Base-by-base conservation (phyloP, 1,139 yeast species). In the Eremothecium sinecaudum region DNA sequence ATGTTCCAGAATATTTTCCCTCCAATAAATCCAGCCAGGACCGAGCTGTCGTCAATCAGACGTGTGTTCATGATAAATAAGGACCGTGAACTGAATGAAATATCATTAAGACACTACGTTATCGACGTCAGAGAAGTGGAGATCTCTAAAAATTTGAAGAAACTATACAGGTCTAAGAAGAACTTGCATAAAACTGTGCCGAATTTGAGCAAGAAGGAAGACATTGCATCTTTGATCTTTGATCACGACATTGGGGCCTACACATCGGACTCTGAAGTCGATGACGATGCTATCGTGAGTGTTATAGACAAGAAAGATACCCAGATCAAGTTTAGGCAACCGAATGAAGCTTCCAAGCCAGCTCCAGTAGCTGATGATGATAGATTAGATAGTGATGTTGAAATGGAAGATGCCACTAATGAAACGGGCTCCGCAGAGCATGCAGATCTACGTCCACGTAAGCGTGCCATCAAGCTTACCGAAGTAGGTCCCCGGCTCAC, bases 1-100 rank as follows among this genome's bases (percentile, higher is more conserved):
- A 78, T 87, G 64, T 84, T 92, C 62, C 98, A 90, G 59, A 86
- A 86, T 62, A 75, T 90, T 75, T 86, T 90, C 57, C 99, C 99
- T 4, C 86, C 98, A 14, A 79, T 92, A 47, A 74, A 72, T 13
- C 95, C 95, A 15, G 80, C 80, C 42, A 63, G 65, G 42, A 83
- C 93, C 20, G 77, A 75, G 44, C 79, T 90, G 19, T 64, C 69
- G 27, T 66, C 79, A 1, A 87, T 92, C 42, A 79, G 76, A 51
- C 69, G 99, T 48, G 97, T 92, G 7, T 64, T 92, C 50, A 71
- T 92, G 73, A 64, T 92, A 40, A 79, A 80, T 56, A 81, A 78
- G 51, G 79, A 79, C 49, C 68, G 70, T 19, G 75, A 69, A 35
- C 75, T 84, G 2, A 84, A 80, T 6, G 68, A 66, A 33, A 78